Evolutionary conservation across 1,139 yeast genomes (phyloP).

Genomic region (Saccharomyces hybrid): DNA sequence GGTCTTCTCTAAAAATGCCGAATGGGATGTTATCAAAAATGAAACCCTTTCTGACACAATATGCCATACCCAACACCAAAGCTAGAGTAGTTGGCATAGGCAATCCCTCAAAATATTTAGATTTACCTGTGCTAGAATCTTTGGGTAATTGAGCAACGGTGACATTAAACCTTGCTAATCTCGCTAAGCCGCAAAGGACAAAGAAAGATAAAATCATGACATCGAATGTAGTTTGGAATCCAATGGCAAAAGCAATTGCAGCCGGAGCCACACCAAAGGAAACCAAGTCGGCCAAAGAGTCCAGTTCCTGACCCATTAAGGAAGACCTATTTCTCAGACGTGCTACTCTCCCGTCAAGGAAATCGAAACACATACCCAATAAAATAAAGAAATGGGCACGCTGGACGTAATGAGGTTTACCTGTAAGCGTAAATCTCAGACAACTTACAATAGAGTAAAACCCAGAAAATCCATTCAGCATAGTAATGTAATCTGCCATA

Average conservation of each 20-base stretch:
- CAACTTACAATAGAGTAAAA: constrained; percentile 86
- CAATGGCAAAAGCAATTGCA: constrained; percentile 83
- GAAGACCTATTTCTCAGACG: constrained; percentile 87
- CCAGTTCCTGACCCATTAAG: constrained; percentile 94
- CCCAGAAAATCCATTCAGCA: constrained; percentile 84
- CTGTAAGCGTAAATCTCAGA: constrained; percentile 67
- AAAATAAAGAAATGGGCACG: constrained; percentile 85
- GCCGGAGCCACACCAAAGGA: constrained; percentile 95
- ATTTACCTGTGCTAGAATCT: constrained; percentile 65
- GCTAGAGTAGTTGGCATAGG: constrained; percentile 87
- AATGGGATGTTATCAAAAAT: constrained; percentile 49
- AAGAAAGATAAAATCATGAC: constrained; percentile 70
- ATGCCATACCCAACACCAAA: constrained; percentile 68
- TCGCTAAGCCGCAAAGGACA: constrained; percentile 87
- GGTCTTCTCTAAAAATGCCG: constrained; percentile 49
- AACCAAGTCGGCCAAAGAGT: constrained; percentile 88
- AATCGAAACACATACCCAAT: constrained; percentile 87
- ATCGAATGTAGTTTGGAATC: constrained; percentile 78
- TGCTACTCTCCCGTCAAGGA: constrained; percentile 95
- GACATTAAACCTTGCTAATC: constrained; percentile 91
- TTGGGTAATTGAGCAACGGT: constrained; percentile 90
- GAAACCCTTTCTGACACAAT: constrained; percentile 46
- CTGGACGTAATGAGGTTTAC: constrained; percentile 62
- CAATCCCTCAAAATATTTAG: constrained; percentile 83
- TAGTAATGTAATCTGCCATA: constrained; percentile 91